A percentile compares a stretch with the other conserved stretches of the same genome.
These are phyloP conservation scores for Penicillium goetzii DNA, from an alignment of 495 filamentous ascomycete genomes.

Conservation along the genomic window DNA sequence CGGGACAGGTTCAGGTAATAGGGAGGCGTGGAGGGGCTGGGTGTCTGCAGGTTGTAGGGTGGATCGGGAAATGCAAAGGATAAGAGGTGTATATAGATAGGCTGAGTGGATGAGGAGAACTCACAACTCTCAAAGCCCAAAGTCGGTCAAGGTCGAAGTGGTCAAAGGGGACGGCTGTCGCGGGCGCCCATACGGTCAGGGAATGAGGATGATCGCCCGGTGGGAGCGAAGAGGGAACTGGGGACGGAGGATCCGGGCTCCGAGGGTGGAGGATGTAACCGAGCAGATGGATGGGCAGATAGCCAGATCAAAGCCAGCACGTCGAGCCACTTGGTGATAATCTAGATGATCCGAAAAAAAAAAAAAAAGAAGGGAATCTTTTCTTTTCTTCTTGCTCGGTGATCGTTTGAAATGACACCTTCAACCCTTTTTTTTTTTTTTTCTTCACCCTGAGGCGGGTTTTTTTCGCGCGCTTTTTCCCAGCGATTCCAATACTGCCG, in stretches of 20 bases:
- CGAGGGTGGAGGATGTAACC: conserved; percentile 40
- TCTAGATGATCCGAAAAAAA: not conserved
- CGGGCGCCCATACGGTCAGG: conserved; percentile 37
- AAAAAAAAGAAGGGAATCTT: not conserved
- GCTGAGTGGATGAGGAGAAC: conserved; percentile 14
- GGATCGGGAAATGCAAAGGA: not conserved
- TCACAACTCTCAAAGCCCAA: conserved; percentile 20
- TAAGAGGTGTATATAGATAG: conserved; percentile 11
- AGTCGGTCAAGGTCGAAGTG: conserved; percentile 13
- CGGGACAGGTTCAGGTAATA: conserved; percentile 27
- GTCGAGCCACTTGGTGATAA: not conserved
- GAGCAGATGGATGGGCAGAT: conserved; percentile 24
- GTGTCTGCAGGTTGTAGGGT: conserved; percentile 14
- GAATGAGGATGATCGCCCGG: conserved; percentile 38
- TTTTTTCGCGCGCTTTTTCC: conserved; percentile 16
- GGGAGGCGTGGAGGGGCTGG: conserved; percentile 46
- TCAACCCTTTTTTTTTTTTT: conserved; percentile 11
- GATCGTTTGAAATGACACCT: not conserved
- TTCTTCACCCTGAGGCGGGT: conserved; percentile 17
- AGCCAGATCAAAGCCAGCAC: not conserved
- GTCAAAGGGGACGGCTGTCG: conserved; percentile 29
- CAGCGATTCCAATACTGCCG: conserved; percentile 22
- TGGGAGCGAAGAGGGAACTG: conserved; percentile 39
- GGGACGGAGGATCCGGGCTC: conserved; percentile 40
- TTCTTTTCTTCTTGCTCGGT: not conserved